Percentiles rank a stretch among this genome's conserved stretches.
These are phyloP conservation scores for Phylloporus rhodoxanthus DNA, from an alignment of 768 basidiomycete species.

Conservation along the genomic window DNA sequence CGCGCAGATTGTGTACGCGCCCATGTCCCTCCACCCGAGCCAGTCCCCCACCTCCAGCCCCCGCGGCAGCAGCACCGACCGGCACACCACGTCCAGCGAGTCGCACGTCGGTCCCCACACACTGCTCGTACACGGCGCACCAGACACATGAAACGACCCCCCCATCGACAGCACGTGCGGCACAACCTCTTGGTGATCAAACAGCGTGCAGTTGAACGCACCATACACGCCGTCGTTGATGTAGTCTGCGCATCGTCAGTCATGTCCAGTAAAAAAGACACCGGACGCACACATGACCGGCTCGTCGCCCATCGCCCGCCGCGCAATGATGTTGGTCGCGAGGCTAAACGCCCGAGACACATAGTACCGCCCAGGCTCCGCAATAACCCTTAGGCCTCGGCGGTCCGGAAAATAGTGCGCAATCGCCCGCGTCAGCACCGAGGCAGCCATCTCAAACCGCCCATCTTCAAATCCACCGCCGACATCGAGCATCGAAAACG, in stretches of 20 bases:
- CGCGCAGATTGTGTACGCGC: conserved; percentile 97
- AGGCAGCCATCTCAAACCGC: conserved; percentile 76
- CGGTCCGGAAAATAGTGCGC: conserved; percentile 74
- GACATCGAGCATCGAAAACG: conserved; percentile 81
- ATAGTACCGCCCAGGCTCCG: conserved; percentile 93
- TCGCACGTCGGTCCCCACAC: conserved; percentile 99
- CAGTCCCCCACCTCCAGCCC: conserved; percentile 89
- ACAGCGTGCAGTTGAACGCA: conserved; percentile 93
- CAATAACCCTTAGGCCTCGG: conserved; percentile 70
- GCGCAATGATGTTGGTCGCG: conserved; percentile 89
- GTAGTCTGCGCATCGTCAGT: conserved; percentile 60
- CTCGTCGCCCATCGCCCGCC: conserved; percentile 48
- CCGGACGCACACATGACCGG: conserved; percentile 82
- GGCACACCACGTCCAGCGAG: conserved; percentile 88
- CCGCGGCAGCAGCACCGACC: conserved; percentile 53
- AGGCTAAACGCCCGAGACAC: conserved; percentile 90
- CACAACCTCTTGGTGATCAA: conserved; percentile 91
- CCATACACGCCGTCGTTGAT: conserved; percentile 99
- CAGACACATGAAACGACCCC: conserved; percentile 47
- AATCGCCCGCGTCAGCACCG: conserved; percentile 64
- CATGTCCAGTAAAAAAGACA: not conserved
- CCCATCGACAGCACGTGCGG: conserved; percentile 74
- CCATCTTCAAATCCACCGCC: conserved; percentile 95
- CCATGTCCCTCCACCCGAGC: conserved; percentile 98
- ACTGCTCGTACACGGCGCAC: conserved; percentile 47